Evolutionary conservation across 2,329 filamentous ascomycete genomes (phyloP).

Genomic region (Apiospora arundinis): DNA sequence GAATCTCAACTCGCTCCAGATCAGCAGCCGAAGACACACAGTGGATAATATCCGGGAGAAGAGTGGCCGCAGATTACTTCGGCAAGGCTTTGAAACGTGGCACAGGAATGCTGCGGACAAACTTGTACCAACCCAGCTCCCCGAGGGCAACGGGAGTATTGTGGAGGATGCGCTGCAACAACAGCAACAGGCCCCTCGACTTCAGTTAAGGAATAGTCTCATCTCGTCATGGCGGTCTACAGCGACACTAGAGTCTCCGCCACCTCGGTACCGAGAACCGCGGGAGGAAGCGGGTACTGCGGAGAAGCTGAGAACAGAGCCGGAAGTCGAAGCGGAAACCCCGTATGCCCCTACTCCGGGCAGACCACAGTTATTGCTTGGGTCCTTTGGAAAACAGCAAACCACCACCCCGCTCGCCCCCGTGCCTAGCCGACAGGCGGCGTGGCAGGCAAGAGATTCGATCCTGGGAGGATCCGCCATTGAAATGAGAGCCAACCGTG

Average conservation of each 20-base stretch:
- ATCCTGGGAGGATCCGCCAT: constrained; percentile 34
- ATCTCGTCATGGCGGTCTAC: constrained; percentile 34
- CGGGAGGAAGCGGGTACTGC: constrained; percentile 23
- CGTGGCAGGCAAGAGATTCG: constrained; percentile 35
- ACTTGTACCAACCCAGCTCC: constrained; percentile 35
- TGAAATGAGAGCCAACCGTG: constrained; percentile 29
- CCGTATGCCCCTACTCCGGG: constrained; percentile 40
- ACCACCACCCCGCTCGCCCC: constrained; percentile 42
- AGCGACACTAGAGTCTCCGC: constrained; percentile 12
- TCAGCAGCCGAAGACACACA: constrained; percentile 38
- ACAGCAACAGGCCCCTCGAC: constrained; percentile 29
- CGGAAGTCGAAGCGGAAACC: constrained; percentile 25
- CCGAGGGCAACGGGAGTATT: constrained; percentile 32
- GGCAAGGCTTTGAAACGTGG: constrained; percentile 40
- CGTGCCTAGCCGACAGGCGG: constrained; percentile 33
- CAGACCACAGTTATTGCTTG: constrained; percentile 38
- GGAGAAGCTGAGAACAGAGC: constrained; percentile 21
- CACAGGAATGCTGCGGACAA: constrained; percentile 36
- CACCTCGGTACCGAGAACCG: constrained; percentile 14
- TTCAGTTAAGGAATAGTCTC: constrained; percentile 30
- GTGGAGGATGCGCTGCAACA: constrained; percentile 35
- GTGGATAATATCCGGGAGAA: constrained; percentile 39
- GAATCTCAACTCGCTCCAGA: constrained; percentile 39
- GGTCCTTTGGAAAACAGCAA: constrained; percentile 33
- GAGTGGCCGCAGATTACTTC: constrained; percentile 36